Base-by-base conservation (phyloP, 2,329 filamentous ascomycete species). In the Fusarium dimerum region DNA sequence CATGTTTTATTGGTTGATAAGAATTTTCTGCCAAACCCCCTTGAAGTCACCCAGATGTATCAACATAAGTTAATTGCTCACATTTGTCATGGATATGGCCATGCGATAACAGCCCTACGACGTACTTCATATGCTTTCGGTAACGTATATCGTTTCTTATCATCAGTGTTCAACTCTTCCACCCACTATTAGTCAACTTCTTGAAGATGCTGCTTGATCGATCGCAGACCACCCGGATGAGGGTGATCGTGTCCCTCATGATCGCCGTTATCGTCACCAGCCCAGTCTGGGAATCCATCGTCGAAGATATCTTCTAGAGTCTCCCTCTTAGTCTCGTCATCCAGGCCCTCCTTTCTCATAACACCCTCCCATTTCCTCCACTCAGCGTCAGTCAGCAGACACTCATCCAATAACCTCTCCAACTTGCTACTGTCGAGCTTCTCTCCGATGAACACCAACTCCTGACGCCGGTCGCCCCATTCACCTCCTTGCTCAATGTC, bases 371-470 rank as follows among this genome's bases (percentile, higher is more conserved):
- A 84, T 61, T 73, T 66, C 30, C 65, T 66, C 64, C 79, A 81
- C 68, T 90, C 87, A 0, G 66, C 66, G 18, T 86, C 80, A n/a
- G 78, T 77, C 3, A 90, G 66, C 20, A 90, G 66, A 61, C 86
- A 89, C 2, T 66, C 69, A 61, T 90, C 83, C 4, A 90, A 66
- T 34, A 78, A 66, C 5, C 67, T 69, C 20, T 77, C 79, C 15
- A 90, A 71, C 0, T 72, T 76, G 6, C 67, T 63, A 2, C 75
- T 63, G 45, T 88, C 76, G 13, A 90, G 74, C 6, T 77, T 76
- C 67, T 89, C 85, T 0, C 87, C 87, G 51, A 91, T 90, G 54
- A 90, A 88, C 3, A 90, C 87, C 7, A 90, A 66, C 66, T 90
- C 87, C 65, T 90, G 87, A 2, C 87, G 76, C 1, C 87, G 76